Base-by-base conservation (phyloP, 768 basidiomycete genomes). In the Hericium rajendrae region DNA sequence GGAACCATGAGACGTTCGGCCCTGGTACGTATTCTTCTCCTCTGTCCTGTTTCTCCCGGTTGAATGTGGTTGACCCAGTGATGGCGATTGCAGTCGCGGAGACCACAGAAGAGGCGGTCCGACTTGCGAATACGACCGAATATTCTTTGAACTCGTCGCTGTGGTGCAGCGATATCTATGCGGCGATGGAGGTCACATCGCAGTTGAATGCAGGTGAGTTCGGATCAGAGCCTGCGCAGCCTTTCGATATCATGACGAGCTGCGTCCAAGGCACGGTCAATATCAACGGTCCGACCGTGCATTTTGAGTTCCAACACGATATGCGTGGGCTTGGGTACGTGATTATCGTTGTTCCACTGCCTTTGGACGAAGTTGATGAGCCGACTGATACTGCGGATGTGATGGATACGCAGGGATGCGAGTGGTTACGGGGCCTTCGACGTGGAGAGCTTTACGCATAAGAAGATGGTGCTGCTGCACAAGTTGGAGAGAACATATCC, bases 1-100 rank as follows among this genome's bases (percentile, higher is more conserved):
- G 81, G 81, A 73, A 81, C n/a, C 64, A 73, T 32, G 86, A 88
- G 68, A 76, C 78, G 0, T 86, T 86, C 66, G 83, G 82, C 0
- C 84, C 81, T 53, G 78, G 79, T 78, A 49, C 10, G 59, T 57
- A 39, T 41, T 40, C 9, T 16, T 4, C 43, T 46, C 2, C 11
- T 28, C 3, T n/a, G 37, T 38, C 4, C 16, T 22, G 20, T 50
- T 49, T 32, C 24, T 6, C 9, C 38, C 32, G 15, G n/a, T 9
- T n/a, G 43, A 20, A 46, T 46, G 15, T 48, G 26, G 28, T 50
- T 15, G 32, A 0, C 12, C 15, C 20, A 62, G 77, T 82, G 0
- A 66, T 80, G 5, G 71, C 68, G 16, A 69, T 84, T 53, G 71
- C 75, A 1, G 65, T 72, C 2, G 77, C 74, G 37, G 76, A 81